These are phyloP conservation scores for Pisolithus albus DNA, from an alignment of 768 basidiomycete genomes.

Conservation along the genomic window DNA sequence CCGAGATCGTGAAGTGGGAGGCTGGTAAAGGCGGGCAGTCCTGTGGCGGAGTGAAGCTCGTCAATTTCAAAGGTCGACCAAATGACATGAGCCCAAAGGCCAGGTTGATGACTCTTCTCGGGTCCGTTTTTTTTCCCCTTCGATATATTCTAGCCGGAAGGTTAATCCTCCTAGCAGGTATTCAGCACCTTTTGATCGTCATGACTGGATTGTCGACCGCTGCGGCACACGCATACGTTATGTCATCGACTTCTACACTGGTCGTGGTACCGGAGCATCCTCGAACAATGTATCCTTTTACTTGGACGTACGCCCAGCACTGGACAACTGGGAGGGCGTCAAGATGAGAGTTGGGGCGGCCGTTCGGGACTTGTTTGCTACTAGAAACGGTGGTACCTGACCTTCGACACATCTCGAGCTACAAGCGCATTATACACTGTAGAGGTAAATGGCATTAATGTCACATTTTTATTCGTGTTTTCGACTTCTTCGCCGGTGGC, in stretches of 20 bases:
- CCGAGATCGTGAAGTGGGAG: slow-evolving; percentile 80
- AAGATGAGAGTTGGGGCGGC: slow-evolving; percentile 68
- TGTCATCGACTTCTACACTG: slow-evolving; percentile 97
- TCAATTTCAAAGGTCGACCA: slow-evolving; percentile 89
- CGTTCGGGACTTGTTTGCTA: slow-evolving; percentile 35
- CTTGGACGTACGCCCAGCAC: slow-evolving; percentile 88
- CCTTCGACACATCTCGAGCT: slow-evolving; percentile 4
- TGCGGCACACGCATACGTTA: slow-evolving; percentile 87
- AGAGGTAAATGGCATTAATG: slow-evolving; percentile 7
- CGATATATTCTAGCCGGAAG: neutral
- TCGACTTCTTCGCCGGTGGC: slow-evolving; percentile 51
- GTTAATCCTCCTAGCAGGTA: slow-evolving; percentile 48
- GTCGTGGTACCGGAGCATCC: slow-evolving; percentile 43
- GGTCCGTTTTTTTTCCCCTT: slow-evolving; percentile 46
- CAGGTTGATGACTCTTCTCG: slow-evolving; percentile 72
- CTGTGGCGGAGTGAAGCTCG: slow-evolving; percentile 76
- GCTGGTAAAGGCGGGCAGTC: slow-evolving; percentile 68
- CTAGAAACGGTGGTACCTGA: slow-evolving; percentile 13
- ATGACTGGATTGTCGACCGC: slow-evolving; percentile 95
- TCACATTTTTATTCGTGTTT: slow-evolving; percentile 43
- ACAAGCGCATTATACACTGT: slow-evolving; percentile 7
- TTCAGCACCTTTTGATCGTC: slow-evolving; percentile 89
- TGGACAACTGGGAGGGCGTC: slow-evolving; percentile 92
- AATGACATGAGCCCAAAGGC: slow-evolving; percentile 76
- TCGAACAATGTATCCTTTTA: slow-evolving; percentile 72